A percentile compares a stretch with the other conserved stretches of the same genome.
These are phyloP conservation scores for Paramecium tetraurelia DNA, from an alignment of 73 alveolate genomes.

Conservation along the genomic window DNA sequence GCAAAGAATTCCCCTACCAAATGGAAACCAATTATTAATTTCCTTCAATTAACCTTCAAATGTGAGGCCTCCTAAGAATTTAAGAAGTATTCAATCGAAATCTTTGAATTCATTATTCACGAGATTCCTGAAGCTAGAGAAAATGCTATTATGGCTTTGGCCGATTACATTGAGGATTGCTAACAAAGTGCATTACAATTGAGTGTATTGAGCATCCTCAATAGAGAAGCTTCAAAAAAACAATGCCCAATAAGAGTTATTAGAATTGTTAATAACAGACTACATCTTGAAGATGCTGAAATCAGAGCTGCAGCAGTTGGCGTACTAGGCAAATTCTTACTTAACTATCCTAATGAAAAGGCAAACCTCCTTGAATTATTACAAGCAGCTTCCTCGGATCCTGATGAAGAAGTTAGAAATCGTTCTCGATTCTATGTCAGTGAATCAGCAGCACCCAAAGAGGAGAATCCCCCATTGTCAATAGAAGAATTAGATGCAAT, in stretches of 20 bases:
- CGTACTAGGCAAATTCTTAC: conserved; percentile 18
- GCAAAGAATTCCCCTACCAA: conserved; percentile 31
- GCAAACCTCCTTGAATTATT: background rate
- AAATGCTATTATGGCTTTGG: conserved; percentile 5
- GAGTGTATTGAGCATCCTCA: conserved; percentile 19
- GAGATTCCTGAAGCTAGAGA: conserved; percentile 62
- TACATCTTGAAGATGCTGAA: conserved; percentile 59
- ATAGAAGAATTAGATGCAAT: conserved; percentile 46
- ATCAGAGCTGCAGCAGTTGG: conserved; percentile 66
- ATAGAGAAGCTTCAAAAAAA: conserved; percentile 47
- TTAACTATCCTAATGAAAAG: background rate
- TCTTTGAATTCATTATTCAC: conserved; percentile 45
- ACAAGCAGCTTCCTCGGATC: conserved; percentile 44
- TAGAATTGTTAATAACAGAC: conserved; percentile 53
- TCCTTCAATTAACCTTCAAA: conserved; percentile 20
- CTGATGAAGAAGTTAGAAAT: conserved; percentile 65
- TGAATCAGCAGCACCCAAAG: conserved; percentile 7
- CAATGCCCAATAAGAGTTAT: conserved; percentile 35
- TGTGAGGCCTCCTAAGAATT: conserved; percentile 42
- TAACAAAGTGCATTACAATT: background rate
- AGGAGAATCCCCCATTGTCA: background rate
- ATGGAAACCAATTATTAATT: conserved; percentile 38
- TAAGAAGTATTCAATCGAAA: conserved; percentile 28
- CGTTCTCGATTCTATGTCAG: conserved; percentile 34
- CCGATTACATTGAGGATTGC: conserved; percentile 62